Base-by-base conservation (phyloP, 2,329 filamentous ascomycete species). In the Byssothecium circinans region DNA sequence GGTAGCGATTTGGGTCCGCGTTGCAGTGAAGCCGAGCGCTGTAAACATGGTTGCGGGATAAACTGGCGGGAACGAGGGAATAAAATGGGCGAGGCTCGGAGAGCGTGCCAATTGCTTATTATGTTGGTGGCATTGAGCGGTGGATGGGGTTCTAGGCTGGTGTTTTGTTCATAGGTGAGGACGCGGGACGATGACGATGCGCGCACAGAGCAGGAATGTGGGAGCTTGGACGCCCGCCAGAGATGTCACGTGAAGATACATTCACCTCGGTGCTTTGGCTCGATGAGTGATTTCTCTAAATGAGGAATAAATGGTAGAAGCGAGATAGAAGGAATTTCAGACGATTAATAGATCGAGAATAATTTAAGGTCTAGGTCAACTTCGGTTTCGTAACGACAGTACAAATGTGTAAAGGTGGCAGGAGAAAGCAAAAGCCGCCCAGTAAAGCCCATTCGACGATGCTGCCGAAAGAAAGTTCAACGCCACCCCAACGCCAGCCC, bases 1-100 rank as follows among this genome's bases (percentile, higher is more conserved):
- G 23, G 88, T 87, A 47, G 81, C 69, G 23, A 80, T 76, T 64
- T 86, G 83, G 2, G 75, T 65, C 53, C 74, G 74, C 17, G 76
- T 78, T n/a, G 81, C 82, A 20, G 81, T 84, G 61, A 85, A 81
- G 51, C 65, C 65, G 56, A 72, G 62, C 68, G 70, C 70, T 35
- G 15, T 43, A 29, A n/a, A n/a, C n/a, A n/a, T n/a, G n/a, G n/a
- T n/a, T n/a, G 18, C 29, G 25, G 25, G 19, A 22, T 8, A 4
- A 12, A 23, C n/a, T 7, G 40, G 23, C 30, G 18, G 2, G 8
- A 12, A 41, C 15, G 11, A 19, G n/a, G n/a, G 25, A 14, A 22
- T 2, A 2, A 14, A 20, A 41, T 8, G 38, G 15, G 38, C 25
- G 38, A 8, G 17, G 40, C 40, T 43, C 29, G 14, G 4, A 35